These are phyloP conservation scores for Fusarium decemcellulare DNA, from an alignment of 2,329 filamentous ascomycete genomes.

Conservation along the genomic window DNA sequence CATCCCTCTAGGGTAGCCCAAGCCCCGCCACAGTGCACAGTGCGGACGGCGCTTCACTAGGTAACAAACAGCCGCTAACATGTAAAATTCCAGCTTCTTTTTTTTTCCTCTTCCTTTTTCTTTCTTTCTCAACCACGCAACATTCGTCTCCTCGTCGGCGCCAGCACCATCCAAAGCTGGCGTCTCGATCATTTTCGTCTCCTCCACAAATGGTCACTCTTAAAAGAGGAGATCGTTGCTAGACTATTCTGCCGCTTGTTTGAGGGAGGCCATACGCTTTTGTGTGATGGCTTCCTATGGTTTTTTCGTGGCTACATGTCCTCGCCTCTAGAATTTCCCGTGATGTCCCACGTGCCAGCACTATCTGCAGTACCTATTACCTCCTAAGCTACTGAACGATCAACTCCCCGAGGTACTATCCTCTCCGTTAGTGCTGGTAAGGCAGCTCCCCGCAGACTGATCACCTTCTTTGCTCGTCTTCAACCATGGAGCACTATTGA, in stretches of 20 bases:
- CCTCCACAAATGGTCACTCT: slow-evolving; percentile 42
- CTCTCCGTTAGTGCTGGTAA: no score
- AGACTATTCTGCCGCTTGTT: slow-evolving; percentile 59
- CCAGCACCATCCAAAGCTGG: slow-evolving; percentile 42
- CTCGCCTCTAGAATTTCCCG: not conserved
- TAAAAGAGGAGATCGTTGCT: slow-evolving; percentile 48
- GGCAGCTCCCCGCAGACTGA: no score
- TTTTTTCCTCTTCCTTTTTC: slow-evolving; percentile 25
- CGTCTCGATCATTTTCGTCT: slow-evolving; percentile 40
- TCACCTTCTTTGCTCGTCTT: no score
- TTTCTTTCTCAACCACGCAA: slow-evolving; percentile 50
- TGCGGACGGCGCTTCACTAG: slow-evolving; percentile 17
- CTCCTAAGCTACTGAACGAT: not conserved
- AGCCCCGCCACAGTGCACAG: not conserved
- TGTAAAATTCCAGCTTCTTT: slow-evolving; percentile 19
- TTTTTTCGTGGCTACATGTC: slow-evolving; percentile 58
- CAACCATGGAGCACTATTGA: no score
- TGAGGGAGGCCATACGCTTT: slow-evolving; percentile 59
- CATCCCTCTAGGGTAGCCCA: not conserved
- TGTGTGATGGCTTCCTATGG: slow-evolving; percentile 61
- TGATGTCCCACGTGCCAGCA: slow-evolving; percentile 7
- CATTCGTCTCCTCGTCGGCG: slow-evolving; percentile 46
- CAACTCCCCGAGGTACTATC: not conserved
- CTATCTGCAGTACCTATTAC: not conserved
- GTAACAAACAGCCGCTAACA: slow-evolving; percentile 29